phyloP scores from a whole-genome alignment of 2,329 filamentous ascomycete genomes.

The Microdochium bolleyi region DNA sequence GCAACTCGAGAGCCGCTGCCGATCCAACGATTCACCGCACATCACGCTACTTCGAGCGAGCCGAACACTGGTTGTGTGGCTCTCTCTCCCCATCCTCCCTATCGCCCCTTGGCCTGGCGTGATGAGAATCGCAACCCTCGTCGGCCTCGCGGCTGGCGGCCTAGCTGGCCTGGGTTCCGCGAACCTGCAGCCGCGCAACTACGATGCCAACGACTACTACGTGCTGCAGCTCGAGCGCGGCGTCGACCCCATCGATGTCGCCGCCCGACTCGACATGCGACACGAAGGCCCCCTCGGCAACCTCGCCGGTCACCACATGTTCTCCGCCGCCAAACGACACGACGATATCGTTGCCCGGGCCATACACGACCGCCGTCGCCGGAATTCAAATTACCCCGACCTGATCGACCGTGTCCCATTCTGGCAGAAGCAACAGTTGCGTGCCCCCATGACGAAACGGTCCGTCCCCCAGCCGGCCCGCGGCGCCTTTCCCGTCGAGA shows the following conservation, averaged over 20 bases:
- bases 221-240: slow-evolving; percentile 72
- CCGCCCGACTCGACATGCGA: slow-evolving; percentile 62
- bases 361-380: slow-evolving; percentile 45
- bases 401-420: slow-evolving; percentile 68
- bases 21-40: neutral
- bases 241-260: slow-evolving; percentile 60
- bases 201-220: slow-evolving; percentile 84
- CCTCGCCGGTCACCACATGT: slow-evolving; percentile 76
- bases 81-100: neutral
- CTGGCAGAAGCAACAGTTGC: slow-evolving; percentile 63
- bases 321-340: slow-evolving; percentile 60
- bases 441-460: slow-evolving; percentile 45
- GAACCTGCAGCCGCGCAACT: slow-evolving; percentile 53
- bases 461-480: slow-evolving; percentile 30
- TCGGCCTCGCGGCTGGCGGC: slow-evolving; percentile 40
- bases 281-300: slow-evolving; percentile 78
- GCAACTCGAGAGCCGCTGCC: neutral
- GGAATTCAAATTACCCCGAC: slow-evolving; percentile 31
- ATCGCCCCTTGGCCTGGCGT: slow-evolving; percentile 5
- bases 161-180: slow-evolving; percentile 36
- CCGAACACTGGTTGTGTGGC: neutral
- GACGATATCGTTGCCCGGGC: slow-evolving; percentile 51
- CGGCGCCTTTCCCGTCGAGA: slow-evolving; percentile 13
- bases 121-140: slow-evolving; percentile 45
- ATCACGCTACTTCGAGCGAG: neutral